These are phyloP conservation scores for Boletellus deceptivus DNA, from an alignment of 1,284 basidiomycete genomes.

Conservation along the genomic window DNA sequence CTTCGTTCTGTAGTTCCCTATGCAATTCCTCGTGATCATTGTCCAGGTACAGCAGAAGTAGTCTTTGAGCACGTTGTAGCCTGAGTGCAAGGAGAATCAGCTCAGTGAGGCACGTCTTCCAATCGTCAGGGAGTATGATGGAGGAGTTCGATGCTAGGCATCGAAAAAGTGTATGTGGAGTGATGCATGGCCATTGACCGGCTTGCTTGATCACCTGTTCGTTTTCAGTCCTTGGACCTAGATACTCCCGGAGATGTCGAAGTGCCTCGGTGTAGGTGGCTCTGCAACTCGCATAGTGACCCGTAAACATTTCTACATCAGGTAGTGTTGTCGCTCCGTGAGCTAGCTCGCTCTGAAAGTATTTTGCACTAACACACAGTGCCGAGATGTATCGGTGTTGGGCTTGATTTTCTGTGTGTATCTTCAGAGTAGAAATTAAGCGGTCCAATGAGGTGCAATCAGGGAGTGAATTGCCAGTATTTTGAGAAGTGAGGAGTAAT, in stretches of 20 bases:
- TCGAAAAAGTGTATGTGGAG: too few relatives aligned
- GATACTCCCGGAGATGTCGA: too few relatives aligned
- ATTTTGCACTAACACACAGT: conserved; percentile 15
- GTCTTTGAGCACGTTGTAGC: conserved; percentile 33
- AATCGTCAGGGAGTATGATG: too few relatives aligned
- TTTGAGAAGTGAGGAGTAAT: not conserved
- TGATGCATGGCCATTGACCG: too few relatives aligned
- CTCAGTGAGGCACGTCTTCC: too few relatives aligned
- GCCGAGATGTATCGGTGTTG: conserved; percentile 14
- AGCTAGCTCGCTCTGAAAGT: not conserved
- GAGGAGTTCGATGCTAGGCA: too few relatives aligned
- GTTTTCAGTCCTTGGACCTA: too few relatives aligned
- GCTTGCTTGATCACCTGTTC: too few relatives aligned
- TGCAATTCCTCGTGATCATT: conserved; percentile 26
- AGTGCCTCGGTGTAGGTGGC: not conserved
- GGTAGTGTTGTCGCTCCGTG: not conserved
- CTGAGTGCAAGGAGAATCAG: too few relatives aligned
- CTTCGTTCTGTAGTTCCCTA: conserved; percentile 34
- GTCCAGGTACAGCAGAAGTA: conserved; percentile 4
- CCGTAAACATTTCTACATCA: not conserved
- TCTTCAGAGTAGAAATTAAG: conserved; percentile 7
- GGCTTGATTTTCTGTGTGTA: conserved; percentile 9
- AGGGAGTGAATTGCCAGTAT: not conserved
- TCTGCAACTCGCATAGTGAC: not conserved
- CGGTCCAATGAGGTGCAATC: conserved; percentile 1